phyloP scores from a whole-genome alignment of 495 filamentous ascomycete species.

The Cercophora scortea region DNA sequence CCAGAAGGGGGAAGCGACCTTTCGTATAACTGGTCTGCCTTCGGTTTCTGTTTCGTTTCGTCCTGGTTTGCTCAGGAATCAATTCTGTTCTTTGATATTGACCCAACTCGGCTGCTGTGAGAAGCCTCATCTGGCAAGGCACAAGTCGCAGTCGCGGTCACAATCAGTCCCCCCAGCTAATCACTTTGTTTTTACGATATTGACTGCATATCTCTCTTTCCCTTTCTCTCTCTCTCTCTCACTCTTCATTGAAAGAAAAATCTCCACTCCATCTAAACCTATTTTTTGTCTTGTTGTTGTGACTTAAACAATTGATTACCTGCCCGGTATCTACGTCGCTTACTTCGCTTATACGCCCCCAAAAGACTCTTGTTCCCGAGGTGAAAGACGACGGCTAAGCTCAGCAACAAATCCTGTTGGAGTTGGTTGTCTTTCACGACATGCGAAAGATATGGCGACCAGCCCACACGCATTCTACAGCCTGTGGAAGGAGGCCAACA shows the following conservation, averaged over 20 bases:
- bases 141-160: background rate
- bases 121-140: no score
- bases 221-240: background rate
- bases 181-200: background rate
- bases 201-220: background rate
- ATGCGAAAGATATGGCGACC: constrained; percentile 43
- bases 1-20: background rate
- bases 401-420: background rate
- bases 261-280: background rate
- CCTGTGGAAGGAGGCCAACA: constrained; percentile 45
- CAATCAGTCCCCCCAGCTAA: background rate
- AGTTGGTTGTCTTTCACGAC: constrained; percentile 20
- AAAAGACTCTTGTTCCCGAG: background rate
- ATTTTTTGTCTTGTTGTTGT: background rate
- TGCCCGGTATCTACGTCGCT: background rate
- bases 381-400: background rate
- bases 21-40: background rate
- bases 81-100: background rate
- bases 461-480: constrained; percentile 39
- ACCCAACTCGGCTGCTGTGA: no score
- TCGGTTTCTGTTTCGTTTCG: constrained; percentile 1
- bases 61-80: background rate
- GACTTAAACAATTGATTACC: background rate
- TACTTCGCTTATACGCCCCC: background rate
- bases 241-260: background rate